Conservation (phyloP, 129 eudicot species). For the carrot (Daucus carota) region DNA sequence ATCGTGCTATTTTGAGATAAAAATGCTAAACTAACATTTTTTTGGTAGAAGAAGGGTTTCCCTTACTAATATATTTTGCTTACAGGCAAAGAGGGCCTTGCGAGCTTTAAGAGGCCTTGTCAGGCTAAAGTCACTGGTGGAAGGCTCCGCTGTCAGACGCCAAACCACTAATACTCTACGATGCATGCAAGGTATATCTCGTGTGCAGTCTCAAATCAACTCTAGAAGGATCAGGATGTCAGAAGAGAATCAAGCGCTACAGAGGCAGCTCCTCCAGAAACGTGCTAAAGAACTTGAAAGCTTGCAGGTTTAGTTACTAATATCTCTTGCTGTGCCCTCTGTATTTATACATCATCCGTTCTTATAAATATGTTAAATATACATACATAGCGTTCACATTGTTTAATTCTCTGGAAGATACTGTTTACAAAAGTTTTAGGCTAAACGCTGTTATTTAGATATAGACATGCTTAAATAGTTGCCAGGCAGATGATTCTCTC, state of each 20-base stretch:
- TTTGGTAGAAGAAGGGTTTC: not conserved
- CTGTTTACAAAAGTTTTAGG: not conserved
- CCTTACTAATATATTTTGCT: not conserved
- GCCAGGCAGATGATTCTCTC: not conserved
- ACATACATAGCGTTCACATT: not conserved
- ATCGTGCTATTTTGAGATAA: not conserved
- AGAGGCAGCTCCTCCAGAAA: constrained; percentile 75
- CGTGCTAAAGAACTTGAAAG: constrained; percentile 76
- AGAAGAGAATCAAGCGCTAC: constrained; percentile 83
- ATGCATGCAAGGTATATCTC: constrained; percentile 82
- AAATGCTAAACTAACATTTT: not conserved
- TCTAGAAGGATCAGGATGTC: constrained; percentile 79
- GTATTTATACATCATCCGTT: not conserved
- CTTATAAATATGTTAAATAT: not conserved
- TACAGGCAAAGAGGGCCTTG: constrained; percentile 81
- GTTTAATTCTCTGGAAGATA: not conserved
- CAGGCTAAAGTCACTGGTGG: constrained; percentile 68
- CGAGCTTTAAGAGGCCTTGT: constrained; percentile 85
- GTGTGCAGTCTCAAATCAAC: constrained; percentile 78
- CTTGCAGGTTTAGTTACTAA: constrained; percentile 39
- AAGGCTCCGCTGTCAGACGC: constrained; percentile 71
- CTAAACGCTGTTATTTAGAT: not conserved
- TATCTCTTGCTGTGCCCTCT: not conserved
- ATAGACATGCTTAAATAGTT: not conserved
- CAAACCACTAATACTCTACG: constrained; percentile 79